Percentiles rank a stretch among this genome's conserved stretches.
phyloP scores from a whole-genome alignment of 129 eudicot genomes.

The Artemisia tridentata region DNA sequence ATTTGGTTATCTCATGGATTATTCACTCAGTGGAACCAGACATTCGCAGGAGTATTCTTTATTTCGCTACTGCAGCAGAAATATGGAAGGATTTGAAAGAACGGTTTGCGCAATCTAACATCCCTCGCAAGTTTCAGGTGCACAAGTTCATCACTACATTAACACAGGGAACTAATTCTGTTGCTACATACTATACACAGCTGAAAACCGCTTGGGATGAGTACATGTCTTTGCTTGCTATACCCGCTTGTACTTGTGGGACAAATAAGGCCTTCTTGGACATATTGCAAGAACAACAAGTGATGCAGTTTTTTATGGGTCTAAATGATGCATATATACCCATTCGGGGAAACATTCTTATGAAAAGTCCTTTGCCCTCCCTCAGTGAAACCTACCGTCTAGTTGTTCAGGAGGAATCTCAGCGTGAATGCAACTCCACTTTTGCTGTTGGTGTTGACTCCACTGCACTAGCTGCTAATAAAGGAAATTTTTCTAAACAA shows the following conservation, averaged over 20 bases:
- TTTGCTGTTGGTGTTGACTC: not conserved
- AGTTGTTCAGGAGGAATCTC: not conserved
- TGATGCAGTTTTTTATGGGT: not conserved
- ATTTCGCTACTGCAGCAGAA: not conserved
- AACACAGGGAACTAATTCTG: too few species aligned
- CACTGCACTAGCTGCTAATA: not conserved
- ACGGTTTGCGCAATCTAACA: not conserved
- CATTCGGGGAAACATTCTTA: not conserved
- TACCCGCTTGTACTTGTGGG: not conserved
- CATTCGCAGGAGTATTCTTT: not conserved
- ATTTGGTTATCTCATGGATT: not conserved
- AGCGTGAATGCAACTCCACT: not conserved
- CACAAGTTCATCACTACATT: not conserved
- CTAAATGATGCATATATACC: not conserved
- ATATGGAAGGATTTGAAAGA: not conserved
- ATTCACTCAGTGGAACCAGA: not conserved
- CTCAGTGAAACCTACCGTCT: not conserved
- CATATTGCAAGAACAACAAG: too few species aligned
- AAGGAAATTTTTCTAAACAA: not conserved
- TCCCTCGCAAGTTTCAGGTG: not conserved
- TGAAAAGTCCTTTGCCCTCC: not conserved
- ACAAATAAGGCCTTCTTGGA: too few species aligned
- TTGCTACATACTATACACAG: too few species aligned
- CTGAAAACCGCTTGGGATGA: too few species aligned
- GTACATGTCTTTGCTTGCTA: not conserved